phyloP scores from a whole-genome alignment of 495 filamentous ascomycete genomes.

The Neurospora tetraspora region DNA sequence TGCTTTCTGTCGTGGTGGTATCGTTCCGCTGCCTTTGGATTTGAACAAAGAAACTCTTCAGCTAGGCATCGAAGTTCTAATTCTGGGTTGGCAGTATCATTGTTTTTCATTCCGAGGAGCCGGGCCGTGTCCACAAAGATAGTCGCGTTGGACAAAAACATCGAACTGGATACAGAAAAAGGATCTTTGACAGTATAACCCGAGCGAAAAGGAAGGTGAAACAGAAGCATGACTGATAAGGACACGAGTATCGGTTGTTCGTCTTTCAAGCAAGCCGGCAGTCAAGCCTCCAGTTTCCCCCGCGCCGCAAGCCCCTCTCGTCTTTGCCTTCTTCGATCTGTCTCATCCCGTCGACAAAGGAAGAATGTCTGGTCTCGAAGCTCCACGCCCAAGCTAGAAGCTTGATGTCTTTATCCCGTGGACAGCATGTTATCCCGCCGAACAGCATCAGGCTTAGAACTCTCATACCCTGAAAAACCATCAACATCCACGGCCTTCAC shows the following conservation, averaged over 20 bases:
- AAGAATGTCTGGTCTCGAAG: not conserved
- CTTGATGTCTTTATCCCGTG: not conserved
- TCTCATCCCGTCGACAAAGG: not conserved
- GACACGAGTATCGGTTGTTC: not conserved
- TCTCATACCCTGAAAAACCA: not conserved
- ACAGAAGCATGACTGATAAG: not conserved
- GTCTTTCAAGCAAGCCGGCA: not conserved
- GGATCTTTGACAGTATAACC: not conserved
- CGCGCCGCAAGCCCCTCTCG: not conserved
- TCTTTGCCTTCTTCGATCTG: not conserved
- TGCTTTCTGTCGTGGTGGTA: not conserved
- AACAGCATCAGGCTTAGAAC: not conserved
- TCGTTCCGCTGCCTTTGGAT: not conserved
- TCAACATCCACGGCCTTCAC: not conserved
- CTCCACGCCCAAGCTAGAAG: not conserved
- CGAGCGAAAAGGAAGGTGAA: not conserved
- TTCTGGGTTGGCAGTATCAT: not conserved
- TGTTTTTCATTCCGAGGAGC: not conserved
- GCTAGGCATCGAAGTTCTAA: not conserved
- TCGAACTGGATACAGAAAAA: not conserved
- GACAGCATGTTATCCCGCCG: not conserved
- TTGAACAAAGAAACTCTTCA: not conserved
- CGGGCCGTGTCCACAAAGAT: not conserved
- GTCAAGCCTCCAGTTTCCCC: not conserved
- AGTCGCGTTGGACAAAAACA: not conserved